Evolutionary conservation across 345 rosid genomes (phyloP).

Genomic region (Dimocarpus longan): DNA sequence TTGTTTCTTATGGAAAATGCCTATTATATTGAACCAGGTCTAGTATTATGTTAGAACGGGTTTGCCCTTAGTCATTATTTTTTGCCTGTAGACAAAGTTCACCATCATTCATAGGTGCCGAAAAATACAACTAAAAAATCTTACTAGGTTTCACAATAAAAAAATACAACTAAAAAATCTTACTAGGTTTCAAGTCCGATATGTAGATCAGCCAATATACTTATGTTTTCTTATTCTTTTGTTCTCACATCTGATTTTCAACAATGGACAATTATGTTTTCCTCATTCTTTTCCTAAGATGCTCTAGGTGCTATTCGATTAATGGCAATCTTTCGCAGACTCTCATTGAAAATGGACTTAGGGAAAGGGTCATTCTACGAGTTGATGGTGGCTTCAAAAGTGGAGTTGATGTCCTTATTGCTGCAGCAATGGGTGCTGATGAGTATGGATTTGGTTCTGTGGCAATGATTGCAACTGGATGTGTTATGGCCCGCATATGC

Average conservation of each 20-base stretch:
- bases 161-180: too few relatives aligned
- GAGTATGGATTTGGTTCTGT: constrained; percentile 99
- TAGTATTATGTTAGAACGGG: not conserved
- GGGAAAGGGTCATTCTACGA: constrained; percentile 95
- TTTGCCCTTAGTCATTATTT: not conserved
- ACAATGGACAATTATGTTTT: constrained; percentile 6
- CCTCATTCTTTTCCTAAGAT: constrained; percentile 10
- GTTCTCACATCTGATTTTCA: not conserved
- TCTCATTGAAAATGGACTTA: constrained; percentile 87
- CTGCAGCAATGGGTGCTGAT: constrained; percentile 97
- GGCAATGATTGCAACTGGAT: constrained; percentile 99
- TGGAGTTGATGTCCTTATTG: constrained; percentile 95
- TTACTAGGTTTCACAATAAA: not conserved
- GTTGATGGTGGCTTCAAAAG: constrained; percentile 97
- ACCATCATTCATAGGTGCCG: not conserved
- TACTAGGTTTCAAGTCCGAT: not conserved
- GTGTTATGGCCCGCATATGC: constrained; percentile 99
- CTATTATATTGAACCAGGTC: not conserved
- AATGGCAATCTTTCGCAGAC: constrained; percentile 55
- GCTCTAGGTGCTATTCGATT: constrained; percentile 19
- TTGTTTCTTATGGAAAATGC: not conserved
- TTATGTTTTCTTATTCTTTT: too few relatives aligned
- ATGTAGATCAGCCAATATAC: not conserved
- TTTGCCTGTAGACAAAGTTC: not conserved
- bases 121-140: too few relatives aligned